These are phyloP conservation scores for Colletotrichum lentis DNA, from an alignment of 2,329 filamentous ascomycete species.

Conservation along the genomic window DNA sequence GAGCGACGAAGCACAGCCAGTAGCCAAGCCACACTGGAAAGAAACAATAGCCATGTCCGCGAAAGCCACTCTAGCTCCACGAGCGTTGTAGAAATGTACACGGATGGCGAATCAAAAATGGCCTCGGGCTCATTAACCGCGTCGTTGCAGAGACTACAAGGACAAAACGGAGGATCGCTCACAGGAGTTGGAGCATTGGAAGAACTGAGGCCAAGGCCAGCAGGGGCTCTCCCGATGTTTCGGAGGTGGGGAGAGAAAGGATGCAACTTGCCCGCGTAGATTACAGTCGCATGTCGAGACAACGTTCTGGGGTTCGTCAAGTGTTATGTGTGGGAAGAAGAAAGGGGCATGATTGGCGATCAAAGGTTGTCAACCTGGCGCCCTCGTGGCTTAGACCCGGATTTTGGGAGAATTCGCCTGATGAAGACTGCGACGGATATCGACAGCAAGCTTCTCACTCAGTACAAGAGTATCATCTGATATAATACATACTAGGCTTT, in stretches of 20 bases:
- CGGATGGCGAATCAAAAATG: not conserved
- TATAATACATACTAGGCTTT: slow-evolving; percentile 36
- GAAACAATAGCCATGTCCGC: not conserved
- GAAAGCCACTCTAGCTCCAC: not conserved
- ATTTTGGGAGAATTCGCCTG: slow-evolving; percentile 8
- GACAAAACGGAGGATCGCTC: not conserved
- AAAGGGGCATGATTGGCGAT: not conserved
- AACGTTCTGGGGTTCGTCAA: not conserved
- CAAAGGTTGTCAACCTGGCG: not conserved
- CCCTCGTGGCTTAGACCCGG: not conserved
- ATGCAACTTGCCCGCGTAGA: not conserved
- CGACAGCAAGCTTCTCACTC: slow-evolving; percentile 18
- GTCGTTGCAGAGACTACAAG: not conserved
- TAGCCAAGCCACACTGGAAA: not conserved
- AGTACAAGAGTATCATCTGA: slow-evolving; percentile 36
- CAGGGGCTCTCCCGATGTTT: not conserved
- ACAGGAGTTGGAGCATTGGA: not conserved
- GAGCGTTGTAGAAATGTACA: not conserved
- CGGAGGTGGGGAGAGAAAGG: too few species aligned
- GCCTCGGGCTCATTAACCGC: not conserved
- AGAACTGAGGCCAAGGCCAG: not conserved
- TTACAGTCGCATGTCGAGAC: too few species aligned
- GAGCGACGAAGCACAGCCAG: not conserved
- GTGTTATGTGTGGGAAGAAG: not conserved
- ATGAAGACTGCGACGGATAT: slow-evolving; percentile 7